Evolutionary conservation across 1,284 basidiomycete genomes (phyloP), one percentile per base, ranked within the genome.

Genomic region (Testicularia cyperi): DNA sequence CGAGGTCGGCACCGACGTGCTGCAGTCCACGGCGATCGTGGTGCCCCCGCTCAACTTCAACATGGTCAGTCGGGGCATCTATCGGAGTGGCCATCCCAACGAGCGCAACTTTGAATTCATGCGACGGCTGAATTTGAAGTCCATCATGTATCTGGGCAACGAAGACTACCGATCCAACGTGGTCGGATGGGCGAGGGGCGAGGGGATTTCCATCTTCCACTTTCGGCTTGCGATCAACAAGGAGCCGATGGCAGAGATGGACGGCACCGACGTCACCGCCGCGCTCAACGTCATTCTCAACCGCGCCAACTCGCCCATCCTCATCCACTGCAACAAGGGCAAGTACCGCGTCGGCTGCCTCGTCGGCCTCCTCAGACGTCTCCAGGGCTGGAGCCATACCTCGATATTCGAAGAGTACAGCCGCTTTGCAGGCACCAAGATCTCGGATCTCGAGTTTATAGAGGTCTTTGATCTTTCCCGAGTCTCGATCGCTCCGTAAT

Each of bases 281-380:
- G 70, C 69, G 1, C 28, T 75, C 6, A 40, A 44, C 23, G 34
- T 57, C 25, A 53, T 74, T 8, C 37, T 73, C n/a, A 57, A 68
- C 38, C 46, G 45, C 18, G 31, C 44, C 6, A 72, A 76, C 27
- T 51, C 57, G 34, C 74, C 72, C 3, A 62, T 73, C 19, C 52
- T 76, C 21, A 56, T 76, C 18, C 74, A 76, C 37, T 76, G 74
- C 60, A 76, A 76, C 39, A 76, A 76, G 36, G 74, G 72, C 31
- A 71, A 73, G 40, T 73, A 74, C 37, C 48, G 74, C 19, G 72
- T 74, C 6, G 74, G 74, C 0, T 68, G 68, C 39, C 38, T 76
- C 10, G 68, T 70, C 0, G 74, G 70, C 2, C 41, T 71, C 41
- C 23, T 76, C 2, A 57, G 74, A 6, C 55, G 69, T 25, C 36